Conservation (phyloP, 1,284 basidiomycete genomes). For the Papiliotrema nemorosa region DNA sequence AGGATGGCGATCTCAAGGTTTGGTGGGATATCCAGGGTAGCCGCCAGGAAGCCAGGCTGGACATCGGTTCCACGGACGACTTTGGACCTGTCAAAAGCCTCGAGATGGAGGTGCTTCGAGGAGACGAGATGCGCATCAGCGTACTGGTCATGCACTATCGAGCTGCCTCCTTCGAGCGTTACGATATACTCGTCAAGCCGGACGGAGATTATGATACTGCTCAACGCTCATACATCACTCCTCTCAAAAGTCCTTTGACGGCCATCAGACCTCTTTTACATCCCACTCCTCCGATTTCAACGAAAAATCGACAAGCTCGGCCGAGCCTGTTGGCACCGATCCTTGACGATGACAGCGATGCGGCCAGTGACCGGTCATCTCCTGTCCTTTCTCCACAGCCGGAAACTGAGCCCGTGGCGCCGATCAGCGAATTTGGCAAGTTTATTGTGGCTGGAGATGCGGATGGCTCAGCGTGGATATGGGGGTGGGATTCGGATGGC, state of each 20-base stretch:
- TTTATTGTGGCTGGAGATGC: constrained; percentile 39
- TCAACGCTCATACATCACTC: constrained; percentile 1
- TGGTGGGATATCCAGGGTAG: constrained; percentile 20
- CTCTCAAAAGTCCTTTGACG: not conserved
- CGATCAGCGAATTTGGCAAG: constrained; percentile 20
- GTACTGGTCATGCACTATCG: constrained; percentile 31
- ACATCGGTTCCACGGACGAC: constrained; percentile 28
- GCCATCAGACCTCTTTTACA: not conserved
- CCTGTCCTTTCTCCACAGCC: not conserved
- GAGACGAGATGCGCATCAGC: not conserved
- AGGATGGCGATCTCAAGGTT: constrained; percentile 38
- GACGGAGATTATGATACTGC: constrained; percentile 1
- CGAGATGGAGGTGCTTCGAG: constrained; percentile 13
- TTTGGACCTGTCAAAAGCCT: constrained; percentile 25
- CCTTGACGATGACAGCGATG: not conserved
- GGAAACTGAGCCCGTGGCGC: not conserved
- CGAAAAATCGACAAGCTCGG: not conserved
- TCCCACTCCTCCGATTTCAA: not conserved
- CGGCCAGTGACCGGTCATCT: not conserved
- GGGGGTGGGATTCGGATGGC: constrained; percentile 29
- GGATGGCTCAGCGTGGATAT: constrained; percentile 35
- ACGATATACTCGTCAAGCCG: constrained; percentile 20
- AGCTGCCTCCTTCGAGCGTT: constrained; percentile 23
- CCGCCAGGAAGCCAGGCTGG: constrained; percentile 26
- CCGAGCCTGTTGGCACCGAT: not conserved